Conservation (phyloP, 108 stramenopile species). For the Cyclotella atomus region DNA sequence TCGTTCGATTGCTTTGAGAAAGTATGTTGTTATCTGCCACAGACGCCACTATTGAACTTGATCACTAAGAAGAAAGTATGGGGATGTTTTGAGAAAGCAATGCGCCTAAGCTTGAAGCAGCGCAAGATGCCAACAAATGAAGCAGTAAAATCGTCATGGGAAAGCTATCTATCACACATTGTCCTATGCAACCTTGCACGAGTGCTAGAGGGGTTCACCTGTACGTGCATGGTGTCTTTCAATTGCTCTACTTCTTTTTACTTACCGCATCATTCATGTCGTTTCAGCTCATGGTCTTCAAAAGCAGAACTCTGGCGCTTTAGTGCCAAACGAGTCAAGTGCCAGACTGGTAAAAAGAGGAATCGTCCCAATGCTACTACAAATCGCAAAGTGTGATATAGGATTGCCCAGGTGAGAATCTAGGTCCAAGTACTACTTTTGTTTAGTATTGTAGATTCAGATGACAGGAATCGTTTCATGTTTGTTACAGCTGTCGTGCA, state of each 20-base stretch:
- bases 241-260: too few relatives aligned
- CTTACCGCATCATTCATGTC: not conserved
- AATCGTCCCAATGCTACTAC: not conserved
- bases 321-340: not conserved
- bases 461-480: not conserved
- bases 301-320: not conserved
- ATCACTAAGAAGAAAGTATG: not conserved
- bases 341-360: slow-evolving; percentile 12
- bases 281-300: not conserved
- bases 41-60: not conserved
- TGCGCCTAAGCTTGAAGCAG: not conserved
- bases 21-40: not conserved
- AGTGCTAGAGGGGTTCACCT: too few relatives aligned
- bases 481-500: not conserved
- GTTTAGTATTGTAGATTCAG: not conserved
- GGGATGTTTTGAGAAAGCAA: not conserved
- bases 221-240: too few relatives aligned
- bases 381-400: not conserved
- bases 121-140: not conserved
- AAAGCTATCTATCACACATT: not conserved
- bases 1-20: not conserved
- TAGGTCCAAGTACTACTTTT: not conserved
- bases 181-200: not conserved
- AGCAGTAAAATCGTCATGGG: not conserved
- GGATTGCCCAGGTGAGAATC: not conserved